Base-by-base conservation (phyloP, 2,329 filamentous ascomycete species). In the Beauveria medogensis region DNA sequence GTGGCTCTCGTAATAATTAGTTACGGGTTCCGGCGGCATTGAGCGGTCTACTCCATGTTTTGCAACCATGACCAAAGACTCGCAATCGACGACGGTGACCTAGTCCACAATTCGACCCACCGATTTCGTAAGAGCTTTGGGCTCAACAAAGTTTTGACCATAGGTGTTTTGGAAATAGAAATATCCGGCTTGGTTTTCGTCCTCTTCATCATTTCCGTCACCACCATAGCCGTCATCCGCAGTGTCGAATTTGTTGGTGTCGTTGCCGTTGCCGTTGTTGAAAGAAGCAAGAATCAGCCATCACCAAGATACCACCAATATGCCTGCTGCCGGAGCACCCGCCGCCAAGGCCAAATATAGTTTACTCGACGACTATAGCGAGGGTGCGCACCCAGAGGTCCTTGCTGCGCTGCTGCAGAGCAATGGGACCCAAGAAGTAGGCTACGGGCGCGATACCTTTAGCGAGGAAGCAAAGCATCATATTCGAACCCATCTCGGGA, bases 301-400 rank as follows among this genome's bases (percentile, higher is more conserved):
- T 16, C 8, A 18, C 20, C 46, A 43, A 16, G 5, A 34, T 22
- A 22, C 22, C 20, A 43, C 14, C 46, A 30, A 40, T 18, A 63
- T 63, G 61, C 61, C 61, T n/a, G 53, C 61, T 48, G 56, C 57
- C 18, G 61, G 61, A 56, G 52, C 51, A 46, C 52, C 47, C 44
- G 53, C 57, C 53, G 53, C 55, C 46, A 53, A 58, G 40, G 43
- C 59, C 44, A 59, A 65, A 30, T 81, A 80, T 65, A 79, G 77
- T 67, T 77, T 81, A 60, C 71, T 78, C 52, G 79, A 81, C 64
- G 79, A 81, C 64, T 81, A 81, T 65, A 79, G 77, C 67, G 78
- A 81, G 62, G 79, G 79, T 41, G 79, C 78, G 0, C 79, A 81
- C 62, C 79, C 79, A 5, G 71, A 73, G n/a, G 69, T 81, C 3